These are phyloP conservation scores for Wickerhamiella nectarea DNA, from an alignment of 805 yeast species.

Conservation along the genomic window DNA sequence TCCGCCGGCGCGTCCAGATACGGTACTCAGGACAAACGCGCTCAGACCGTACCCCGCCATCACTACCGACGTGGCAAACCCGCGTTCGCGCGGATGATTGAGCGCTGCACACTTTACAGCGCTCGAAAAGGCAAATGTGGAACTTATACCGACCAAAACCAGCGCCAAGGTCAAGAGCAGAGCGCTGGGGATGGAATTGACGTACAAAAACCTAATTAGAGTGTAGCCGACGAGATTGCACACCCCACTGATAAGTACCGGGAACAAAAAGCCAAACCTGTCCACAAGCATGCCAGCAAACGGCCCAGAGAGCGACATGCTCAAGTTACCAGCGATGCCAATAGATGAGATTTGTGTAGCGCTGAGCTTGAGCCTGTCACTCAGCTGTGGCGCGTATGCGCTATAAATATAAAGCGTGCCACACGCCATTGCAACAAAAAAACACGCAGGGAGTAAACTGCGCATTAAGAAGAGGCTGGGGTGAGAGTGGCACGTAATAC, in stretches of 20 bases:
- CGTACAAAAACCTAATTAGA: constrained; percentile 40
- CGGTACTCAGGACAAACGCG: constrained; percentile 50
- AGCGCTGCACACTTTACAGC: constrained; percentile 63
- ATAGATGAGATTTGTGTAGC: constrained; percentile 52
- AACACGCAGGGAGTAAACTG: constrained; percentile 18
- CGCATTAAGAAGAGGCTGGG: constrained; percentile 5
- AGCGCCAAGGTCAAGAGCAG: constrained; percentile 34
- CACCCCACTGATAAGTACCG: constrained; percentile 39
- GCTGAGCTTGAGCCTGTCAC: constrained; percentile 39
- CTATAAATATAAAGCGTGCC: constrained; percentile 68
- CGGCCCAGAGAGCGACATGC: constrained; percentile 53
- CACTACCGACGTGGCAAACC: constrained; percentile 64
- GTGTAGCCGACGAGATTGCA: constrained; percentile 42
- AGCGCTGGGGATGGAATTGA: constrained; percentile 25
- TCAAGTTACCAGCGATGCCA: constrained; percentile 56
- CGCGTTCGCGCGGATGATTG: constrained; percentile 50
- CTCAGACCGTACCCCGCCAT: constrained; percentile 62
- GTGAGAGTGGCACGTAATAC: no score
- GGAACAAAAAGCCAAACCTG: constrained; percentile 40
- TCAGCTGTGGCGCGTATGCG: constrained; percentile 68
- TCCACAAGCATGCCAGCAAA: constrained; percentile 56
- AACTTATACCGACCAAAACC: constrained; percentile 51
- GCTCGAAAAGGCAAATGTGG: constrained; percentile 50
- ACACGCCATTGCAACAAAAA: constrained; percentile 21
- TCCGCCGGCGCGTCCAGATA: constrained; percentile 40